Base-by-base conservation (phyloP, 2,329 filamentous ascomycete species). In the Venturia aucupariae region DNA sequence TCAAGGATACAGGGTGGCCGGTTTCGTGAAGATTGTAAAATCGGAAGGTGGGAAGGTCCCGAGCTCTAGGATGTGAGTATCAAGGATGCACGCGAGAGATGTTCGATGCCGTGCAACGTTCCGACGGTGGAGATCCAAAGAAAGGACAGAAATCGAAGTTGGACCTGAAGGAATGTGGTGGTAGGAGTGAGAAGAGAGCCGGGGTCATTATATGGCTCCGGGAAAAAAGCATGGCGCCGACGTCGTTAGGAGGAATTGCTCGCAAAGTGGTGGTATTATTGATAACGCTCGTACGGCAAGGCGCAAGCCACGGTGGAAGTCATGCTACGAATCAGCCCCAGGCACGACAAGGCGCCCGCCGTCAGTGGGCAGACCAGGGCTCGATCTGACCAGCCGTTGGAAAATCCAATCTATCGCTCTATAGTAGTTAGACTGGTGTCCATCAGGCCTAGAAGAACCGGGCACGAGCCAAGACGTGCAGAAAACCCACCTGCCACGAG, bases 211-310 rank as follows among this genome's bases (percentile, higher is more conserved):
- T 35, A 57, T n/a, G 51, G 17, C 19, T 32, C 5, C n/a, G 27
- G 51, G 27, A 15, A 19, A 30, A 57, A 35, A 35, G 51, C 51
- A 55, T 15, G 13, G 19, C 27, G 27, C 35, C 51, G 13, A 32
- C 27, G 27, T 57, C 51, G 51, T 57, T 11, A n/a, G 30, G 51
- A 57, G 51, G 51, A 35, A 57, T 57, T 57, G 51, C 51, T 57
- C 51, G 51, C 51, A 55, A 35, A 32, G 51, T 57, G 51, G 51
- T 57, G 51, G n/a, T 57, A 57, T 55, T 57, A 57, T 55, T 22
- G 48, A 55, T 6, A 55, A 32, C 48, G 48, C 48, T 11, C 17
- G 51, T n/a, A 57, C 51, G 51, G 51, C 51, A 35, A 57, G 51
- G 27, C 51, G 51, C 24, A n/a, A 57, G 30, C 51, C 30, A 57